A percentile compares a stretch with the other conserved stretches of the same genome.
phyloP scores from a whole-genome alignment of 805 yeast species.

The Zygosaccharomyces rouxii region DNA sequence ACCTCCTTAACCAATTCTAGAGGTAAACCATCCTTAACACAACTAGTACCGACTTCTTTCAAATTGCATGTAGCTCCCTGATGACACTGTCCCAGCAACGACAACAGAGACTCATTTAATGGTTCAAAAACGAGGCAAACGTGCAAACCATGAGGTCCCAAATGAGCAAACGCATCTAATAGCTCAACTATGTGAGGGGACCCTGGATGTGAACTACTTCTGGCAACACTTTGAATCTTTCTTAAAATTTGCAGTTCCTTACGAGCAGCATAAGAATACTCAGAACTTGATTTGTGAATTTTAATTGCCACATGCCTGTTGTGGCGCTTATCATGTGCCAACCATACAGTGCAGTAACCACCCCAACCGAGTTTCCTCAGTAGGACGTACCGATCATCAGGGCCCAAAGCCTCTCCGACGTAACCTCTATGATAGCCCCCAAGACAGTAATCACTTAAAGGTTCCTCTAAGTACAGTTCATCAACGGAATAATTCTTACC shows the following conservation, averaged over 20 bases:
- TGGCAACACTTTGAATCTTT: constrained; percentile 27
- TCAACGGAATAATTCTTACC: not conserved
- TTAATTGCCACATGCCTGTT: constrained; percentile 56
- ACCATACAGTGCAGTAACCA: constrained; percentile 69
- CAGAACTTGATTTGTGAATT: constrained; percentile 50
- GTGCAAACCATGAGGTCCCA: constrained; percentile 61
- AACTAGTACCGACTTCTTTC: constrained; percentile 35
- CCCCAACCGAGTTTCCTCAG: constrained; percentile 67
- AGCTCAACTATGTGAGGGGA: constrained; percentile 48
- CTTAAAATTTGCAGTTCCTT: constrained; percentile 56
- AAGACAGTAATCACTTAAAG: constrained; percentile 23
- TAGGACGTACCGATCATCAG: constrained; percentile 42
- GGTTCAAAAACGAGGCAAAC: constrained; percentile 66
- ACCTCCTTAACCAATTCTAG: constrained; percentile 51
- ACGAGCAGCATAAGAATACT: constrained; percentile 57
- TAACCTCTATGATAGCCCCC: constrained; percentile 66
- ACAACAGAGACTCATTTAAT: constrained; percentile 45
- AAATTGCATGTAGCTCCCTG: constrained; percentile 16
- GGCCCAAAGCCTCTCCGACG: constrained; percentile 51
- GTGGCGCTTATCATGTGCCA: constrained; percentile 41
- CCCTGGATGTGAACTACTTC: constrained; percentile 42
- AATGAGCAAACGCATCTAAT: constrained; percentile 51
- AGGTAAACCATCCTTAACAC: constrained; percentile 52
- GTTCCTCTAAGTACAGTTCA: constrained; percentile 1
- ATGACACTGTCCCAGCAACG: constrained; percentile 34